Evolutionary conservation across 2,329 filamentous ascomycete species (phyloP), one percentile per base, ranked within the genome.

Genomic region (Epichloe hybrida): DNA sequence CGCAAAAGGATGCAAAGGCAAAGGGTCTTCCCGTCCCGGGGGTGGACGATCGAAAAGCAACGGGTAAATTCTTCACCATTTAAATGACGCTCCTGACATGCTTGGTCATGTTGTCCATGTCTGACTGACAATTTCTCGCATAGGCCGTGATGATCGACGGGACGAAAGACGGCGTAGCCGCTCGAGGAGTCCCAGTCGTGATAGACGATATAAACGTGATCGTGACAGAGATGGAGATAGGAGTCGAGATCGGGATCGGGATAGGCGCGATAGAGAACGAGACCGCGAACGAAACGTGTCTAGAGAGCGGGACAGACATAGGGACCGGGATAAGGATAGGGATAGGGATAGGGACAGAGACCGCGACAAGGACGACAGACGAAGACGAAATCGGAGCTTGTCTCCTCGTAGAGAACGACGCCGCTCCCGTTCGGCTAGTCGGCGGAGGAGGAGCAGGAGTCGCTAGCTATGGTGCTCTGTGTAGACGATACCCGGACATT

Each of bases 11-110:
- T 56, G 79, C 79, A 35, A 71, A 76, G 34, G 72, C 73, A 46
- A 81, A 81, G 59, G 78, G 78, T 8, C 62, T 80, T 40, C 76
- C 76, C 1, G 64, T 79, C 20, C 76, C 77, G 0, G 75, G 75
- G 76, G 67, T 79, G n/a, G 74, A 79, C 49, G 76, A 79, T 56
- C 72, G 69, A 55, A 69, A 67, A 54, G 15, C 46, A 5, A 43
- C 34, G 20, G 45, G 37, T 48, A 50, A 31, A 11, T 9, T 31
- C 4, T 9, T 4, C 27, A 31, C 27, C 8, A 31, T 31, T 31
- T 11, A 17, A 17, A 17, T 17, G 27, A 9, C 8, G 27, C 27
- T 31, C 27, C 27, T 9, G 27, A 7, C 27, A 31, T 31, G 27
- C 27, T 31, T 31, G 27, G 27, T 11, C 27, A 31, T 31, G 27